Evolutionary conservation across 257 asterid genomes (phyloP).

Genomic region (Oldenlandia corymbosa): DNA sequence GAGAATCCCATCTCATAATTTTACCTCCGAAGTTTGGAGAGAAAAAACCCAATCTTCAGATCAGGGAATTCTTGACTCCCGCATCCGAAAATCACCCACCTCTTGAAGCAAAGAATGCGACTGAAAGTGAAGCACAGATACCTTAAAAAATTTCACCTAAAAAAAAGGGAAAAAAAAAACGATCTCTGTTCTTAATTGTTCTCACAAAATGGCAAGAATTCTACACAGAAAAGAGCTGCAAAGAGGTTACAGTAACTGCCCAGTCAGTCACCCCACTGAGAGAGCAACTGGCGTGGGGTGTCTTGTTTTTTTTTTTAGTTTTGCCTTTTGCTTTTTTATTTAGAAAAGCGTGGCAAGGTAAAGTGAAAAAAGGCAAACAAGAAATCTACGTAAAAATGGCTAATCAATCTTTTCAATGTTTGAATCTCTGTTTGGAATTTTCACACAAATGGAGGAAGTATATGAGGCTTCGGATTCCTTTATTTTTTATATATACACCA

Average conservation of each 20-base stretch:
- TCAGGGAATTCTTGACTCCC: conserved; percentile 3
- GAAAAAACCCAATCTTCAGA: conserved; percentile 24
- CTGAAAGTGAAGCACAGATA: conserved; percentile 23
- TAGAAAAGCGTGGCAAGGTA: not conserved
- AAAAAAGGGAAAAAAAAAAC: conserved; percentile 32
- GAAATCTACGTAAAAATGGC: too few species aligned
- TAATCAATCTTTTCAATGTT: too few species aligned
- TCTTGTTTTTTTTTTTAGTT: not conserved
- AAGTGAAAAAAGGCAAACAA: not conserved
- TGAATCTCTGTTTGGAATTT: too few species aligned
- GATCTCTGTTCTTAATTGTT: too few species aligned
- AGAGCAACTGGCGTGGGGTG: not conserved
- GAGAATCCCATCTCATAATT: too few species aligned
- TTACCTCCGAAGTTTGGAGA: not conserved
- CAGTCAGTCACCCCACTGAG: too few species aligned
- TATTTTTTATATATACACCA: too few species aligned
- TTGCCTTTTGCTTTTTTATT: too few species aligned
- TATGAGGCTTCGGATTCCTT: too few species aligned
- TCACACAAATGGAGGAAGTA: too few species aligned
- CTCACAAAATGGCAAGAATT: conserved; percentile 11
- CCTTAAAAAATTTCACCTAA: too few species aligned
- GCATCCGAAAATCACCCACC: conserved; percentile 2
- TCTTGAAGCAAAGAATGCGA: conserved; percentile 24
- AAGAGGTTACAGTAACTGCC: conserved; percentile 5
- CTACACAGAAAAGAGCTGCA: conserved; percentile 6